These are phyloP conservation scores for Xylaria sp. DNA, from an alignment of 495 filamentous ascomycete species.

Conservation along the genomic window DNA sequence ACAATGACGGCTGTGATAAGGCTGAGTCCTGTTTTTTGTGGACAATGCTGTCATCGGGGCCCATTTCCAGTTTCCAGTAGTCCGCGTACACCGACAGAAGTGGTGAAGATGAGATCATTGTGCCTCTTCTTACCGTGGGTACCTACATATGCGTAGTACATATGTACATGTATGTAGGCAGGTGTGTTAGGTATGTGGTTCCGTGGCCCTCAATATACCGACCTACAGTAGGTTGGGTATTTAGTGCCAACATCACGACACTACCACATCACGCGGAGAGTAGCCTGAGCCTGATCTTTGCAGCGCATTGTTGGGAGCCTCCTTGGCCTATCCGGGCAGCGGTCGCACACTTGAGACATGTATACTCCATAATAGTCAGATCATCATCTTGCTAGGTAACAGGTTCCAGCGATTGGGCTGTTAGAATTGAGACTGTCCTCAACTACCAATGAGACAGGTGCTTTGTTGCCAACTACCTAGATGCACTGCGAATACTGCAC, in stretches of 20 bases:
- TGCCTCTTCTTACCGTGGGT: not conserved
- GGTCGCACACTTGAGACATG: not conserved
- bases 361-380: not conserved
- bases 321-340: not conserved
- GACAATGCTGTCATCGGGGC: not conserved
- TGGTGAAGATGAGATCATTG: conserved; percentile 1
- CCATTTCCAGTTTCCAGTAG: not conserved
- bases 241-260: not conserved
- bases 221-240: no score
- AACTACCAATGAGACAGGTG: not conserved
- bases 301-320: not conserved
- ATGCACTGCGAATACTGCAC: no score
- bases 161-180: no score
- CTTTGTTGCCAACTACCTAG: not conserved
- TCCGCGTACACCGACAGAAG: not conserved
- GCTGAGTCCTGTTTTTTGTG: conserved; percentile 2
- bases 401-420: not conserved
- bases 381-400: not conserved
- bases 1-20: not conserved
- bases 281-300: conserved; percentile 2
- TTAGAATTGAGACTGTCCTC: not conserved
- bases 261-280: not conserved
- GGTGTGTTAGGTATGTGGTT: not conserved
- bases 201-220: no score
- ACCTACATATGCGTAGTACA: no score